These are phyloP conservation scores for Chaetothyriales sp. DNA, from an alignment of 2,329 filamentous ascomycete genomes.

Conservation along the genomic window DNA sequence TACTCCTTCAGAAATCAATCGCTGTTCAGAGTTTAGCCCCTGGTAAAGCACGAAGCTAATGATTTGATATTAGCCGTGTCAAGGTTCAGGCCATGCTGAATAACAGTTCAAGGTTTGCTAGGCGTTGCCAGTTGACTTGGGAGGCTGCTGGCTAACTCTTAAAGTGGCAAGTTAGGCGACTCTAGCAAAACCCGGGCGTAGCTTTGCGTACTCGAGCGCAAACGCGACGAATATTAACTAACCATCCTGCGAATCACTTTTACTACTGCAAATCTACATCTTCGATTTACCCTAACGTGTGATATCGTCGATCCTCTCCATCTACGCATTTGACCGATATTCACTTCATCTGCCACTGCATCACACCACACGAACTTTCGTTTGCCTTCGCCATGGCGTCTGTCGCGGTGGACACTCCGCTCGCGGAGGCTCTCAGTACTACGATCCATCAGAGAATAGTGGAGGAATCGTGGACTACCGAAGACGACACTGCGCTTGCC, in stretches of 20 bases:
- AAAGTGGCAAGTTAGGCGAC: background rate
- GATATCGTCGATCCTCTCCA: background rate
- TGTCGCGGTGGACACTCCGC: slow-evolving; percentile 55
- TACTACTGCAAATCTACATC: background rate
- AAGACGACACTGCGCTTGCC: slow-evolving; percentile 66
- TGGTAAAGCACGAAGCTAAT: too few species aligned
- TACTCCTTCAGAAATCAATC: too few species aligned
- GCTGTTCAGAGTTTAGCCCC: too few species aligned
- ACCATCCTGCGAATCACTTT: background rate
- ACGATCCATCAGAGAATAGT: slow-evolving; percentile 82
- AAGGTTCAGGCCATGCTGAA: background rate
- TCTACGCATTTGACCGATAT: background rate
- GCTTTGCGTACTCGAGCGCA: background rate
- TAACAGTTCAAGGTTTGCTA: background rate
- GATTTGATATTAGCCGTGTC: too few species aligned
- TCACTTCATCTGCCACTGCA: background rate
- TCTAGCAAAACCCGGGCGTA: background rate
- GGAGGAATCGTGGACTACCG: slow-evolving; percentile 83
- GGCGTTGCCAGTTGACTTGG: background rate
- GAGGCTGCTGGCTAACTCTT: background rate
- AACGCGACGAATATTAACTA: background rate
- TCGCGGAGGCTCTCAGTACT: slow-evolving; percentile 69
- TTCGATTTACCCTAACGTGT: background rate
- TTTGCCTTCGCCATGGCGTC: slow-evolving; percentile 10
- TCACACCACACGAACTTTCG: background rate